Percentiles rank a stretch among this genome's conserved stretches.
Conservation (phyloP, 305 asterid genomes). For the Euphrasia arctica region DNA sequence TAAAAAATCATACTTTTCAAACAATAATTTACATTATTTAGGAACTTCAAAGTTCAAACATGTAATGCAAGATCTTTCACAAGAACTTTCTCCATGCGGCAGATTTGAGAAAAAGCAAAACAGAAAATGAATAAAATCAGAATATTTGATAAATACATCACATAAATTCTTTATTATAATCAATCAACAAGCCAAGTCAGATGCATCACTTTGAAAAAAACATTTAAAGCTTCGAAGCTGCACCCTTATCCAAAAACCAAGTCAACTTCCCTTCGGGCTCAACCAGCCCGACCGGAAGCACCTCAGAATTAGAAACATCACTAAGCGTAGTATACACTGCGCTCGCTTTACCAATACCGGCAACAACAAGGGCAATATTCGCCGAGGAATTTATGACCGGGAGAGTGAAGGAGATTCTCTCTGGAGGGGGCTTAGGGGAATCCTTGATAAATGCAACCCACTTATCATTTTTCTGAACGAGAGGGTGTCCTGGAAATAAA, state of each 20-base stretch:
- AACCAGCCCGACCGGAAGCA: constrained; percentile 53
- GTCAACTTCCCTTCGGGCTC: constrained; percentile 66
- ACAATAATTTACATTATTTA: no score
- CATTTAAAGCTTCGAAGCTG: constrained; percentile 56
- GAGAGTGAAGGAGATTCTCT: constrained; percentile 79
- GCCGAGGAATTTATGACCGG: constrained; percentile 76
- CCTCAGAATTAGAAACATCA: constrained; percentile 35
- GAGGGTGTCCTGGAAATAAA: constrained; percentile 66
- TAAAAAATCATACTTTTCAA: no score
- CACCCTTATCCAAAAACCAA: constrained; percentile 81
- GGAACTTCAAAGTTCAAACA: not conserved
- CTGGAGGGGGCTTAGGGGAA: constrained; percentile 86
- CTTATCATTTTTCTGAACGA: constrained; percentile 51
- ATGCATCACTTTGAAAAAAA: not conserved
- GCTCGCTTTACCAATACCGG: constrained; percentile 57
- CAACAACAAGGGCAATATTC: constrained; percentile 60
- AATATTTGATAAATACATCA: not conserved
- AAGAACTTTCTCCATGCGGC: constrained; percentile 12
- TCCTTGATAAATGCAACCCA: constrained; percentile 71
- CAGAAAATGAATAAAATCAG: not conserved
- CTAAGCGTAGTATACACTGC: constrained; percentile 48
- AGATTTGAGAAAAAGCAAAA: not conserved
- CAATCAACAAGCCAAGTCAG: not conserved
- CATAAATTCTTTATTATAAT: constrained; percentile 2
- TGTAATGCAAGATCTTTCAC: not conserved